Evolutionary conservation across 129 eudicot species (phyloP).

Genomic region (carrot (Daucus carota)): DNA sequence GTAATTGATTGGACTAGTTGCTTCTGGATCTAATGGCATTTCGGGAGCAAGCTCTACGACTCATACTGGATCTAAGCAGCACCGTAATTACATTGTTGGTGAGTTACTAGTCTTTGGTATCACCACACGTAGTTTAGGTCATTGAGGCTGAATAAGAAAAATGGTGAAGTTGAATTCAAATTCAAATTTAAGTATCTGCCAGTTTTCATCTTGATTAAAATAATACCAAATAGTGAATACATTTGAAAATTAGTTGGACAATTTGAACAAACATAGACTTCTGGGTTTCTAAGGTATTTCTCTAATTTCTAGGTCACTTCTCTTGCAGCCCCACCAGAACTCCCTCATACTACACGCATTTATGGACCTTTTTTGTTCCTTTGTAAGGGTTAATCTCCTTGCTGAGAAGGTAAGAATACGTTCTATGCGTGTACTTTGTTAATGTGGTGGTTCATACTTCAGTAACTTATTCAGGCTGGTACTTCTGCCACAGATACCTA

Average conservation of each 20-base stretch:
- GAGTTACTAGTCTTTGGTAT: constrained; percentile 25
- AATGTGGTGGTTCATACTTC: background rate
- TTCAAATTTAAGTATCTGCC: background rate
- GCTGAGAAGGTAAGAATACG: constrained; percentile 76
- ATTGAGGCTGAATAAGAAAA: background rate
- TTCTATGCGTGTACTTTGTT: constrained; percentile 13
- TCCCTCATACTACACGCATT: constrained; percentile 91
- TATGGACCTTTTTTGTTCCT: constrained; percentile 95
- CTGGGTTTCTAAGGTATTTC: constrained; percentile 8
- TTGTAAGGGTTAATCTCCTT: constrained; percentile 92
- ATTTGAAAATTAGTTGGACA: background rate
- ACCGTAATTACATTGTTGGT: constrained; percentile 97
- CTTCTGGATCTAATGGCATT: constrained; percentile 96
- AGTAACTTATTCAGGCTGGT: constrained; percentile 4
- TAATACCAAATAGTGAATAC: background rate
- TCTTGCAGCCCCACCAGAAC: constrained; percentile 95
- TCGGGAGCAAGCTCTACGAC: constrained; percentile 95
- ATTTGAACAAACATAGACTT: background rate
- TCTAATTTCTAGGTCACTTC: constrained; percentile 25
- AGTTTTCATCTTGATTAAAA: background rate
- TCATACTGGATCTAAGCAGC: constrained; percentile 93
- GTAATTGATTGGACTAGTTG: constrained; percentile 44
- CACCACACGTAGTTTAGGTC: background rate
- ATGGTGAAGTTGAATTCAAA: background rate
- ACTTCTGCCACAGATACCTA: constrained; percentile 57